Evolutionary conservation across 1,139 yeast genomes (phyloP).

Genomic region (Sugiyamaella sp.): DNA sequence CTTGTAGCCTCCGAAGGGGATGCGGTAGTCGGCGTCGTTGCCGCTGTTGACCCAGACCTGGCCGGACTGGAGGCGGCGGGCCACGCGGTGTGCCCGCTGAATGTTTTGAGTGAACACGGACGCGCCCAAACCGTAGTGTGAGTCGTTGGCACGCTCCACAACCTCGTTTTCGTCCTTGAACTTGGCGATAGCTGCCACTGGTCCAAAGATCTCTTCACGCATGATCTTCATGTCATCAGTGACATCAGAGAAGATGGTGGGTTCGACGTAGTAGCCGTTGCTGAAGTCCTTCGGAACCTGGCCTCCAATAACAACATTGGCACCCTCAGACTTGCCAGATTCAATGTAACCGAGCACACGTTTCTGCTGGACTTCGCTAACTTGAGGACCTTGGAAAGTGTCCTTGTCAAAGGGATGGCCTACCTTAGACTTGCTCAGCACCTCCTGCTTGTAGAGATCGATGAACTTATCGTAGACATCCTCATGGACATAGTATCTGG

Average conservation of each 20-base stretch:
- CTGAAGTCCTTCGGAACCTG: conserved; percentile 79
- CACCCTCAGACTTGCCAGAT: conserved; percentile 74
- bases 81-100: conserved; percentile 57
- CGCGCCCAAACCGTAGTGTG: conserved; percentile 80
- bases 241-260: conserved; percentile 71
- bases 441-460: conserved; percentile 56
- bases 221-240: conserved; percentile 63
- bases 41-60: conserved; percentile 80
- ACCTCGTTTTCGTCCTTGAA: conserved; percentile 74
- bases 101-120: conserved; percentile 71
- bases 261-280: conserved; percentile 71
- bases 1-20: conserved; percentile 82
- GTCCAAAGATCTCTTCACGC: conserved; percentile 80
- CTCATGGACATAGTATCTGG: conserved; percentile 77
- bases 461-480: conserved; percentile 68
- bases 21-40: conserved; percentile 77
- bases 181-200: conserved; percentile 72
- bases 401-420: conserved; percentile 77
- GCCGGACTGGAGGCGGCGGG: conserved; percentile 69
- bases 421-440: conserved; percentile 63
- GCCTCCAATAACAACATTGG: conserved; percentile 75
- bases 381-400: conserved; percentile 85
- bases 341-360: conserved; percentile 74
- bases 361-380: conserved; percentile 71
- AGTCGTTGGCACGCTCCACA: conserved; percentile 66